These are phyloP conservation scores for Trichoderma sp. DNA, from an alignment of 2,329 filamentous ascomycete species.

Conservation along the genomic window DNA sequence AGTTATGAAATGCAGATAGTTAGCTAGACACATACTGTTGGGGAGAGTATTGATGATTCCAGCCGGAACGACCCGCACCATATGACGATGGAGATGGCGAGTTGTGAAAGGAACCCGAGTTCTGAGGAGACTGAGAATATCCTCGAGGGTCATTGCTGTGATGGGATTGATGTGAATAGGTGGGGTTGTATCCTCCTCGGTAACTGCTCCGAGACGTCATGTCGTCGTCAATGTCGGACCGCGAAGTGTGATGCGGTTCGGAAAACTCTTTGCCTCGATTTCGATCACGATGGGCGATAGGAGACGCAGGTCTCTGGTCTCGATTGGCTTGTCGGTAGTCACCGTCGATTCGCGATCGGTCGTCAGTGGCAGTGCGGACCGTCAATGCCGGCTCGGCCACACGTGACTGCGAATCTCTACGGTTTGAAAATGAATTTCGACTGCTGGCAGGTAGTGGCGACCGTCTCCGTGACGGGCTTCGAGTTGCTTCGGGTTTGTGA, in stretches of 20 bases:
- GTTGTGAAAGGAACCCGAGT: conserved; percentile 44
- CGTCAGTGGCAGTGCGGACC: conserved; percentile 23
- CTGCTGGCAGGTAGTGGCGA: conserved; percentile 15
- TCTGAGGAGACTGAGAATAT: conserved; percentile 45
- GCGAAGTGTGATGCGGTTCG: conserved; percentile 41
- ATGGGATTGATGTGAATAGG: conserved; percentile 39
- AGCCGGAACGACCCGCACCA: conserved; percentile 38
- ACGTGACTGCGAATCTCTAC: conserved; percentile 26
- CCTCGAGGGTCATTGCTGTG: conserved; percentile 38
- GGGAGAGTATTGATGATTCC: conserved; percentile 40
- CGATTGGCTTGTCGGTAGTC: conserved; percentile 27
- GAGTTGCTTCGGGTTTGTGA: conserved; percentile 18
- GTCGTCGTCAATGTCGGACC: conserved; percentile 51
- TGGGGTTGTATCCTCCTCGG: conserved; percentile 42
- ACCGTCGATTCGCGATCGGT: conserved; percentile 21
- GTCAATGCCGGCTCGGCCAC: conserved; percentile 25
- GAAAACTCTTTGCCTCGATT: conserved; percentile 31
- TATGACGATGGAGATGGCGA: conserved; percentile 47
- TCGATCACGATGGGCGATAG: conserved; percentile 29
- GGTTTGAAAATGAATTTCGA: conserved; percentile 12
- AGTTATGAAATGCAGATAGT: not conserved
- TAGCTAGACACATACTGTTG: conserved; percentile 40
- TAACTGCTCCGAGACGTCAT: conserved; percentile 46
- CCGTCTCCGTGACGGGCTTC: conserved; percentile 20
- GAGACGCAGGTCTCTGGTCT: conserved; percentile 30